These are phyloP conservation scores for Rehmannia glutinosa DNA, from an alignment of 257 asterid genomes.

Conservation along the genomic window DNA sequence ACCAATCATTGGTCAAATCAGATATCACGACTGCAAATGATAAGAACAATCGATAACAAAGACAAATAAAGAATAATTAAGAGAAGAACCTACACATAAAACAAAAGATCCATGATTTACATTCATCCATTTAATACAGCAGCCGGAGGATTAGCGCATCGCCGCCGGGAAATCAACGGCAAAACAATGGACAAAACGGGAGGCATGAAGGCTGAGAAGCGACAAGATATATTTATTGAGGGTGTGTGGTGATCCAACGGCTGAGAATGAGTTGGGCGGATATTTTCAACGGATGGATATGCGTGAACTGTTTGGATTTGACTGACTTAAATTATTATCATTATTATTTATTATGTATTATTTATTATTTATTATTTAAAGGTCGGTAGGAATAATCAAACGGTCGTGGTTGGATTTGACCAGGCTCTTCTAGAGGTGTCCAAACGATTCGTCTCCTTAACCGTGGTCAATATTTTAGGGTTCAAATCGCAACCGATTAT, in stretches of 20 bases:
- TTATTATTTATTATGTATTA: not conserved
- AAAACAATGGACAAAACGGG: not conserved
- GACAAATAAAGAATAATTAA: no score
- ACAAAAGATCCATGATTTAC: no score
- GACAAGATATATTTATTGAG: conserved; percentile 30
- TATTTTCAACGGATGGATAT: conserved; percentile 29
- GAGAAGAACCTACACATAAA: no score
- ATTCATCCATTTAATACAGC: no score
- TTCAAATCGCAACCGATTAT: no score
- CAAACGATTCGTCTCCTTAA: no score
- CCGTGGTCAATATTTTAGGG: no score
- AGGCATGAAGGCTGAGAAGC: not conserved
- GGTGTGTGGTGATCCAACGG: conserved; percentile 40
- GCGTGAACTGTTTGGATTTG: conserved; percentile 20
- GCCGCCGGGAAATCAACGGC: not conserved
- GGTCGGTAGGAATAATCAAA: conserved; percentile 19
- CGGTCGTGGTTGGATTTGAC: conserved; percentile 43
- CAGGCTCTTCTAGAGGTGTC: no score
- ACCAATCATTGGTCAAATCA: no score
- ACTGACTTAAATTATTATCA: not conserved
- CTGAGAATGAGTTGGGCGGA: conserved; percentile 9
- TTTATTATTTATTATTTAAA: no score
- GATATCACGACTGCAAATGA: no score
- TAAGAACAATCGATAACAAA: no score
- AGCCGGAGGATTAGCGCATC: not conserved